Percentiles rank a stretch among this genome's conserved stretches.
Conservation (phyloP, 768 basidiomycete species). For the Suillus brevipes region DNA sequence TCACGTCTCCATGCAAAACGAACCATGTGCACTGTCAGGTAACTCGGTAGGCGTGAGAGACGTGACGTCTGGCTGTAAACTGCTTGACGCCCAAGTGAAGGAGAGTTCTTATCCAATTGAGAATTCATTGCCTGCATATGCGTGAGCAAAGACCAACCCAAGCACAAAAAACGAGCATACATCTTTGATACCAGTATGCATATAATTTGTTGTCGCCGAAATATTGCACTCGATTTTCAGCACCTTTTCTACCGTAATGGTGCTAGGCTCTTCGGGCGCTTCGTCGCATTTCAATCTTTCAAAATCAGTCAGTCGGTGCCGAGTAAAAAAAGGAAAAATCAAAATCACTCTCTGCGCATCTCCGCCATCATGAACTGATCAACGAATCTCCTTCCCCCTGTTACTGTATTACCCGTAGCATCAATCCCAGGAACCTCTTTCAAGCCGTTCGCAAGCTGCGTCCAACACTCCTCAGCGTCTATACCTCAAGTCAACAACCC, state of each 20-base stretch:
- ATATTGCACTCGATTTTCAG: conserved; percentile 96
- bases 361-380: conserved; percentile 81
- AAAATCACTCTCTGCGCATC: conserved; percentile 63
- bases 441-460: conserved; percentile 68
- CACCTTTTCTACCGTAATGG: conserved; percentile 65
- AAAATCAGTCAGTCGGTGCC: conserved; percentile 23
- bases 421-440: conserved; percentile 61
- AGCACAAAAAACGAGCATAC: conserved; percentile 41
- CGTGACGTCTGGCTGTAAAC: conserved; percentile 80
- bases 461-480: conserved; percentile 93
- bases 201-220: conserved; percentile 79
- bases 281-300: conserved; percentile 79
- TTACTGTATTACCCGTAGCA: conserved; percentile 29
- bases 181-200: conserved; percentile 82
- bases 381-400: conserved; percentile 56
- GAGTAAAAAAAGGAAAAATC: neutral
- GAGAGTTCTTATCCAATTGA: conserved; percentile 82
- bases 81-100: conserved; percentile 77
- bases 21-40: conserved; percentile 91
- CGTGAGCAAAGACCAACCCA: neutral
- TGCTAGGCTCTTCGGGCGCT: conserved; percentile 72
- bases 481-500: neutral
- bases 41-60: conserved; percentile 79
- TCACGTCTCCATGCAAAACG: conserved; percentile 95
- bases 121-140: conserved; percentile 74